Base-by-base conservation (phyloP, 495 filamentous ascomycete genomes). In the Pyrenula aspistea region DNA sequence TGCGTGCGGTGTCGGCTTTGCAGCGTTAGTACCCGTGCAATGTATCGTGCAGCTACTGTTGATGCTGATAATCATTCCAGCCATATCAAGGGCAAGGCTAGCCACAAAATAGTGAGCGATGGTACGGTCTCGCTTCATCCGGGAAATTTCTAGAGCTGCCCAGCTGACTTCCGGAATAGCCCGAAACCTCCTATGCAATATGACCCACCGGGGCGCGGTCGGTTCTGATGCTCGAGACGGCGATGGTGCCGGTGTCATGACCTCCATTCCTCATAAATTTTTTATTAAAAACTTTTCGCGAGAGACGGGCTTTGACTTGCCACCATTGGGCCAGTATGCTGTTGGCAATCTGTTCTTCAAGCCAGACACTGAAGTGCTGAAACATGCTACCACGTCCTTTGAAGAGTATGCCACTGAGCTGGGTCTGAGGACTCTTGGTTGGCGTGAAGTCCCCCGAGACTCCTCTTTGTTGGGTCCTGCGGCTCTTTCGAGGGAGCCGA, bases 71-170 rank as follows among this genome's bases (percentile, higher is more conserved):
- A 48, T 52, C 8, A 8, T 51, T 56, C 25, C 60, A 96, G 91
- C 73, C 87, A 97, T 67, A 96, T 97, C 70, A 99, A 99, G 77
- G 93, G 94, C 74, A 86, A 87, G 69, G 73, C 94, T 25, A 96
- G 91, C 76, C 94, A 99, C 76, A 99, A 99, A 71, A 98, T 98
- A 64, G 85, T 98, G 54, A 96, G 89, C 76, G 93, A 98, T 96
- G 93, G 90, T 95, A 77, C 73, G 85, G 71, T 60, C 20, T 58
- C 22, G 24, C 23, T 60, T 60, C 15, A 4, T 22, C 24, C 24
- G 23, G 22, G 24, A 20, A 10, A n/a, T 19, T 52, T 19, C 15
- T 55, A 12, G 12, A 20, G 54, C 4, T 22, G 15, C 8, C 8
- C 31, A 19, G 15, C n/a, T 58, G 50, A 2, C 22, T 4, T 49